Percentiles rank a stretch among this genome's conserved stretches.
phyloP scores from a whole-genome alignment of 1,284 basidiomycete genomes.

The Coniferiporia weirii region DNA sequence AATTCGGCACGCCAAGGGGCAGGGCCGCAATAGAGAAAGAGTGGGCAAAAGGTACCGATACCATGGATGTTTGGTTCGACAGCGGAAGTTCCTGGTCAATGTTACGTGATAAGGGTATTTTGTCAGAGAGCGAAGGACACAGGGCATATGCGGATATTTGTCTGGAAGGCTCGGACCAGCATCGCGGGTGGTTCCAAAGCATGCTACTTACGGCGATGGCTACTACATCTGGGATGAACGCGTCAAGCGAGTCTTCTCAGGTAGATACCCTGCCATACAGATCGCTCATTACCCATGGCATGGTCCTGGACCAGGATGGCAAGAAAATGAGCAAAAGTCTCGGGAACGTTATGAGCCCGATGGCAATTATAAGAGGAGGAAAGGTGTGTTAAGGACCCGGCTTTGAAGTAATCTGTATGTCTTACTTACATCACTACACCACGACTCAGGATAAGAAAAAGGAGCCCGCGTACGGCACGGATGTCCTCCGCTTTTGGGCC shows the following conservation, averaged over 20 bases:
- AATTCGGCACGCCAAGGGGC: constrained; percentile 30
- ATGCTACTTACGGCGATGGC: constrained; percentile 84
- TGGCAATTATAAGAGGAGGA: constrained; percentile 76
- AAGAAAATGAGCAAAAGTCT: constrained; percentile 99
- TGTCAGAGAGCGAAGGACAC: constrained; percentile 25
- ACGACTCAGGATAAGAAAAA: constrained; percentile 54
- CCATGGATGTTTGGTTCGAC: constrained; percentile 99
- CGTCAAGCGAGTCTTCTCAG: constrained; percentile 21
- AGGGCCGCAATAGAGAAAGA: constrained; percentile 33
- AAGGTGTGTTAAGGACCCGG: constrained; percentile 44
- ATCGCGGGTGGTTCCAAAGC: constrained; percentile 99
- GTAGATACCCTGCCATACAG: constrained; percentile 56
- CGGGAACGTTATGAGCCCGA: constrained; percentile 88
- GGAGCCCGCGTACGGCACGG: constrained; percentile 79
- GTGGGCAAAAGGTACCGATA: constrained; percentile 83
- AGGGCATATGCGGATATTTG: constrained; percentile 76
- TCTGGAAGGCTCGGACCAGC: constrained; percentile 95
- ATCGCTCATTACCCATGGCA: constrained; percentile 91
- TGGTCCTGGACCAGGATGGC: constrained; percentile 89
- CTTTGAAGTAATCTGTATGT: background rate
- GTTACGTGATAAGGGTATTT: constrained; percentile 42
- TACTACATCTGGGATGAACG: constrained; percentile 30
- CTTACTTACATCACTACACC: background rate
- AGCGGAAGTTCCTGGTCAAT: constrained; percentile 94
- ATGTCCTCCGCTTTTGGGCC: constrained; percentile 88